These are phyloP conservation scores for Cercophora sp. DNA, from an alignment of 495 filamentous ascomycete species.

Conservation along the genomic window DNA sequence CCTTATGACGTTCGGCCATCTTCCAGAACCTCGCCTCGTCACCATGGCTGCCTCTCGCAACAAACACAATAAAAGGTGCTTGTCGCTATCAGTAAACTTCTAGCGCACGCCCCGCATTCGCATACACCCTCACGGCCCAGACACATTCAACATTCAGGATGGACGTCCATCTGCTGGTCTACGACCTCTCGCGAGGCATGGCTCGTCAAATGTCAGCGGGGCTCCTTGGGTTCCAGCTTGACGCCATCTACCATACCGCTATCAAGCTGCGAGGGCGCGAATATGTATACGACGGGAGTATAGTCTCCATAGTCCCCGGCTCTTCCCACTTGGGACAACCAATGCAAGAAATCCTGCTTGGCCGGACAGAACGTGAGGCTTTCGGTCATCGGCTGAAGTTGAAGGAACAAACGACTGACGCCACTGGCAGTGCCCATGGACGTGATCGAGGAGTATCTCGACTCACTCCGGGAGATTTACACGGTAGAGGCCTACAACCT, in stretches of 20 bases:
- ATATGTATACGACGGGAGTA: constrained; percentile 59
- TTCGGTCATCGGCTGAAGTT: neutral
- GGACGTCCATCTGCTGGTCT: constrained; percentile 89
- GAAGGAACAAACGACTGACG: neutral
- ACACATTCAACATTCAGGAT: constrained; percentile 40
- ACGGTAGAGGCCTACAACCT: constrained; percentile 87
- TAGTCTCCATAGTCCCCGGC: constrained; percentile 76
- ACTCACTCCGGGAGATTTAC: constrained; percentile 76
- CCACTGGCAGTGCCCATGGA: constrained; percentile 61
- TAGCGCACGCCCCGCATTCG: no score
- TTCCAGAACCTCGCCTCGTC: constrained; percentile 15
- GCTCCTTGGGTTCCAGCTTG: constrained; percentile 69
- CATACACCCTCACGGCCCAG: neutral
- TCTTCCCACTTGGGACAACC: constrained; percentile 81
- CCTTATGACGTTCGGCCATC: neutral
- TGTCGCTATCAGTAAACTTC: no score
- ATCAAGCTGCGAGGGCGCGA: constrained; percentile 69
- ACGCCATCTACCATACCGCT: constrained; percentile 89
- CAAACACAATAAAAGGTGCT: no score
- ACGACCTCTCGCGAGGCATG: constrained; percentile 80
- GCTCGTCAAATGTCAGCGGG: constrained; percentile 42
- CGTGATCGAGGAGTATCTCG: constrained; percentile 83
- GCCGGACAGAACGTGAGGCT: constrained; percentile 55
- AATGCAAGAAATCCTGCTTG: constrained; percentile 71
- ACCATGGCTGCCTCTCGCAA: constrained; percentile 12